Evolutionary conservation across 1,139 yeast genomes (phyloP).

Genomic region (Pichia cactophila): DNA sequence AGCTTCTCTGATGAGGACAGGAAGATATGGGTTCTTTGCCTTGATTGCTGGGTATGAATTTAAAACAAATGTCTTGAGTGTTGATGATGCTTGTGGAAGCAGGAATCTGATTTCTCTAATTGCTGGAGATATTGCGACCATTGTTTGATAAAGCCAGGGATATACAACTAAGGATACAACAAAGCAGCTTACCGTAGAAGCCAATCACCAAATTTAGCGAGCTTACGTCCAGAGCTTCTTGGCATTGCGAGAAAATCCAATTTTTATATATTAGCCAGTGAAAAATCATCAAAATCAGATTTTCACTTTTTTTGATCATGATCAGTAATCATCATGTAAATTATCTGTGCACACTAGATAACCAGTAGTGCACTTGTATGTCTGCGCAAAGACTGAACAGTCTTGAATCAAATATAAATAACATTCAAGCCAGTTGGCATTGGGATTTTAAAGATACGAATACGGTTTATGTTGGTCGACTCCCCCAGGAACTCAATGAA

Average conservation of each 20-base stretch:
- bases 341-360: not conserved
- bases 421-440: slow-evolving; percentile 54
- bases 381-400: not conserved
- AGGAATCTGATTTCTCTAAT: slow-evolving; percentile 75
- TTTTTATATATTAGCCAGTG: not conserved
- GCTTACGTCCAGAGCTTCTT: not conserved
- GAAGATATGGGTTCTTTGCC: slow-evolving; percentile 47
- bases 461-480: slow-evolving; percentile 60
- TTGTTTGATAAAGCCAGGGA: not conserved
- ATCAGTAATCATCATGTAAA: not conserved
- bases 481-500: slow-evolving; percentile 59
- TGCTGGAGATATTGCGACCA: slow-evolving; percentile 29
- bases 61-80: slow-evolving; percentile 45
- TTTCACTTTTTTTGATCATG: not conserved
- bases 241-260: no score
- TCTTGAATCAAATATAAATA: slow-evolving; percentile 3
- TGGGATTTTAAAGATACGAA: slow-evolving; percentile 71
- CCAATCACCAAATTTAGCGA: no score
- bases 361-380: not conserved
- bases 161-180: not conserved
- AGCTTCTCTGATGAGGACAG: slow-evolving; percentile 71
- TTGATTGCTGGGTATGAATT: slow-evolving; percentile 57
- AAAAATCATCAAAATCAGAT: not conserved
- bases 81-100: slow-evolving; percentile 65
- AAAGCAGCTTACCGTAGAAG: no score